Base-by-base conservation (phyloP, 768 basidiomycete species). In the Amanita subjunquillea region DNA sequence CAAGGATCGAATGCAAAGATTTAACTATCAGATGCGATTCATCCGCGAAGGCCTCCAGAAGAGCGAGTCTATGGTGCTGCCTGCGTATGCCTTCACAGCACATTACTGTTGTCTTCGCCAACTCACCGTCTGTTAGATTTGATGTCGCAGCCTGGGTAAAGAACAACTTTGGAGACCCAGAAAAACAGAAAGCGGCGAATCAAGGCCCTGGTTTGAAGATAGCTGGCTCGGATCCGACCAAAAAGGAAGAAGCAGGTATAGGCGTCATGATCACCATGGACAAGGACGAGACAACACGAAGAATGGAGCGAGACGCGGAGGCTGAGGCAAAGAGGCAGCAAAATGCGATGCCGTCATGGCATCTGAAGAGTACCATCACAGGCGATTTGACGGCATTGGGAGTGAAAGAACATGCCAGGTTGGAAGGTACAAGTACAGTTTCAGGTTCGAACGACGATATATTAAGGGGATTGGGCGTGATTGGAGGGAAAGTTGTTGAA, bases 1-100 rank as follows among this genome's bases (percentile, higher is more conserved):
- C 60, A 87, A 95, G 69, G 95, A 98, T 65, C 78, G 91, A 54
- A 96, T 98, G 92, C 88, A 93, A 67, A 74, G 91, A 56, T 93
- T 98, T 66, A 95, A 96, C 66, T 75, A 82, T 56, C 89, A 93
- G 65, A 94, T 94, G 75, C 78, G 85, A 30, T 87, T 85, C 60
- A 82, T 98, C 43, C 78, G 86, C 32, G 91, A 93, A 58, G 87
- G 91, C 3, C 66, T 99, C 59, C 85, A 91, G 61, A 87, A 84
- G 65, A 90, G 91, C 55, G 95, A 97, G 62, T 77, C 80, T 20
- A 89, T 94, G 79, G 75, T 85, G 30, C 69, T 95, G 41, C 91
- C 91, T 42, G 82, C 81, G 85, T 93, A 60, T 53, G 86, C 37
- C 12, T 40, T 44, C 36, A 57, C 42, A 40, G 44, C 46, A 15